A percentile compares a stretch with the other conserved stretches of the same genome.
Evolutionary conservation across 148 eudicot genomes (phyloP).

Genomic region (Rhododendron vialii): DNA sequence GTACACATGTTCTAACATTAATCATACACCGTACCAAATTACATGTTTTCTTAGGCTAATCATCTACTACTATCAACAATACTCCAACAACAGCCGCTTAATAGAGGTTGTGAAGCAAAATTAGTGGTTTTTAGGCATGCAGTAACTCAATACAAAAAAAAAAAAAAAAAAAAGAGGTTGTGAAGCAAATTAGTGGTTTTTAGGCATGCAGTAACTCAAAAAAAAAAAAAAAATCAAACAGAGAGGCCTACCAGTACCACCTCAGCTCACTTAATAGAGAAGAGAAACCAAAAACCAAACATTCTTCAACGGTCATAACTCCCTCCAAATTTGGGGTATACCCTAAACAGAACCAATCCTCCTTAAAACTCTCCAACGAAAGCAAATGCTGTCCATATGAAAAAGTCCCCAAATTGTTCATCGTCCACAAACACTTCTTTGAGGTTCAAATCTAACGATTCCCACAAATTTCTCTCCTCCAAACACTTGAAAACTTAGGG

Average conservation of each 20-base stretch:
- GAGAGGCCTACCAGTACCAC: too few species aligned
- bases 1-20: too few species aligned
- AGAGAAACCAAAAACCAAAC: background rate
- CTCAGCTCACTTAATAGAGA: background rate
- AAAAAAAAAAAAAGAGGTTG: background rate
- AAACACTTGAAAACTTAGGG: background rate
- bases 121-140: background rate
- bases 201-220: too few species aligned
- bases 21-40: background rate
- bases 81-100: too few species aligned
- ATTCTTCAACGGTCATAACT: background rate
- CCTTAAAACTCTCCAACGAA: conserved; percentile 1
- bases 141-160: too few species aligned
- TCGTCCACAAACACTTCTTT: background rate
- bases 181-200: background rate
- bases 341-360: background rate
- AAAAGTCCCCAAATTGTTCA: background rate
- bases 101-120: background rate
- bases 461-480: background rate
- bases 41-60: too few species aligned
- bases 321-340: background rate
- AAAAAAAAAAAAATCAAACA: too few species aligned
- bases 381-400: background rate
- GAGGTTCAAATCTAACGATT: background rate
- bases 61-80: too few species aligned